Evolutionary conservation across 1,284 basidiomycete species (phyloP).

Genomic region (Malassezia restricta): DNA sequence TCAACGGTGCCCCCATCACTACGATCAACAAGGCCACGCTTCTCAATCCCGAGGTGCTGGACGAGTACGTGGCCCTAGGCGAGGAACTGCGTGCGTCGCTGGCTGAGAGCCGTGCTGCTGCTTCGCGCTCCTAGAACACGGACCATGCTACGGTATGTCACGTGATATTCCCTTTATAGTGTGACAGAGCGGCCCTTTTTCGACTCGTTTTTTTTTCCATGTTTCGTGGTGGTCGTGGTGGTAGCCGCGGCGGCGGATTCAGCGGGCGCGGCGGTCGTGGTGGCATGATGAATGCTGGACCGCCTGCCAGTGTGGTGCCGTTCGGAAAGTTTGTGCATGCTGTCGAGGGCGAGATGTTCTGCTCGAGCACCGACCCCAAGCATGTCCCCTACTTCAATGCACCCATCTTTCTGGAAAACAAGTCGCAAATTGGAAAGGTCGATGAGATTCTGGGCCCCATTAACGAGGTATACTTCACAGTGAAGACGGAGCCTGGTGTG

Average conservation of each 20-base stretch:
- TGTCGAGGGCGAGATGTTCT: conserved; percentile 97
- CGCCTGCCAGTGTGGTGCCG: conserved; percentile 41
- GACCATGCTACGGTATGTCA: neutral
- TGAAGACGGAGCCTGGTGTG: conserved; percentile 96
- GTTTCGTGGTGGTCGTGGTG: conserved; percentile 24
- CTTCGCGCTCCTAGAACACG: neutral
- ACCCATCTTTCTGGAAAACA: conserved; percentile 96
- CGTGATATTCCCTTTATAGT: neutral
- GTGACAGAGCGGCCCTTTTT: neutral
- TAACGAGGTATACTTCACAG: conserved; percentile 95
- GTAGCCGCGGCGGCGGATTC: conserved; percentile 30
- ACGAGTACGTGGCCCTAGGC: conserved; percentile 57
- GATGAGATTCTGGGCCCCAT: conserved; percentile 95
- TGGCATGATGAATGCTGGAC: conserved; percentile 32
- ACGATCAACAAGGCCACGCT: conserved; percentile 65
- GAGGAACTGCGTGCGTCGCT: conserved; percentile 50
- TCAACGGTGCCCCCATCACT: conserved; percentile 63
- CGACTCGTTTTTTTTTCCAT: conserved; percentile 9
- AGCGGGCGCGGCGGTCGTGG: conserved; percentile 32
- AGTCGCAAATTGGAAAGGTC: conserved; percentile 85
- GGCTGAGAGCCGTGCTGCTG: conserved; percentile 18
- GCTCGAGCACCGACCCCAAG: conserved; percentile 60
- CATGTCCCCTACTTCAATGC: conserved; percentile 93
- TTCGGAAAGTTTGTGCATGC: conserved; percentile 53
- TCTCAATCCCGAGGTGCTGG: conserved; percentile 62